Percentiles rank a stretch among this genome's conserved stretches.
Evolutionary conservation across 768 basidiomycete genomes (phyloP).

Genomic region (Boletus patriciae): DNA sequence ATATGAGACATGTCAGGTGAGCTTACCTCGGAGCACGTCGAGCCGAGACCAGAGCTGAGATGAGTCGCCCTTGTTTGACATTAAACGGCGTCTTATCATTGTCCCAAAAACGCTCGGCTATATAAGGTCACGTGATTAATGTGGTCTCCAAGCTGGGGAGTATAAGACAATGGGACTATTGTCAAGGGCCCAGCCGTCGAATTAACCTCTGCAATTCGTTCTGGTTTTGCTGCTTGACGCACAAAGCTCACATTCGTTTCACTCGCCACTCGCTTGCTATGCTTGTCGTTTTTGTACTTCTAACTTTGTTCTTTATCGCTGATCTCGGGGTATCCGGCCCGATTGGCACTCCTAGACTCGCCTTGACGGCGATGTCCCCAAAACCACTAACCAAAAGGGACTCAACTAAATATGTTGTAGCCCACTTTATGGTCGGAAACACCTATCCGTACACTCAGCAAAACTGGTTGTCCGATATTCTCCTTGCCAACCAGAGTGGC

Average conservation of each 20-base stretch:
- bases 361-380: background rate
- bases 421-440: conserved; percentile 65
- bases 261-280: conserved; percentile 17
- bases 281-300: conserved; percentile 11
- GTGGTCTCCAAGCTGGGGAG: conserved; percentile 7
- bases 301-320: conserved; percentile 12
- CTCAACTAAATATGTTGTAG: conserved; percentile 48
- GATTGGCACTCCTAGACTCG: conserved; percentile 8
- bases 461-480: conserved; percentile 51
- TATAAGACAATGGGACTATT: conserved; percentile 10
- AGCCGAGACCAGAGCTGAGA: background rate
- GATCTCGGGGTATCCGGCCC: conserved; percentile 15
- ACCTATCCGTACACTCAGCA: conserved; percentile 55
- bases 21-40: background rate
- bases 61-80: background rate
- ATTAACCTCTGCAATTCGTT: background rate
- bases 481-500: conserved; percentile 54
- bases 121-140: background rate
- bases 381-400: conserved; percentile 13
- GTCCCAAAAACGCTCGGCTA: background rate
- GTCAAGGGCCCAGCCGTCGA: background rate
- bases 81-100: no score
- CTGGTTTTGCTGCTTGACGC: conserved; percentile 16
- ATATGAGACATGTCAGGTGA: no score
- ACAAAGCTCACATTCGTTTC: conserved; percentile 16